phyloP scores from a whole-genome alignment of 2,329 filamentous ascomycete genomes.

The Apiospora aurea region DNA sequence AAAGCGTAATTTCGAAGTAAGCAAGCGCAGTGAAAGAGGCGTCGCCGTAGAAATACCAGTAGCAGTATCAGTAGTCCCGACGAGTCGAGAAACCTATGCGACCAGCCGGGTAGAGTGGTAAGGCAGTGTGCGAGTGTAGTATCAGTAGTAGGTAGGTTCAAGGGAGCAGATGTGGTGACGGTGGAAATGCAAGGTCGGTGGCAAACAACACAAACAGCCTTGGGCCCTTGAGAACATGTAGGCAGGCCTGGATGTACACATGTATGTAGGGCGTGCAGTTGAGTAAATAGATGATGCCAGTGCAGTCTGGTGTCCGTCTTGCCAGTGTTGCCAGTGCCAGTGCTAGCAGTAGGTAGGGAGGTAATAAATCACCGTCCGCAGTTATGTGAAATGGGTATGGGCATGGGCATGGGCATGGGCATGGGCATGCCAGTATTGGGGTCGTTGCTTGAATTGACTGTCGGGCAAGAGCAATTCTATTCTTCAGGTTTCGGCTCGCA shows the following conservation, averaged over 20 bases:
- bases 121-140: not conserved
- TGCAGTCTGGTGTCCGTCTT: not conserved
- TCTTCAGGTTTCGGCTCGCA: conserved; percentile 14
- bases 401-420: not conserved
- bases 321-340: not conserved
- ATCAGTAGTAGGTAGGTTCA: not conserved
- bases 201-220: not conserved
- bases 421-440: not conserved
- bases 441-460: not conserved
- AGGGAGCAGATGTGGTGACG: not conserved
- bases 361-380: not conserved
- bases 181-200: not conserved
- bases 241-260: not conserved
- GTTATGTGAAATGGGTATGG: not conserved
- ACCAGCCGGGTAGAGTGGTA: not conserved
- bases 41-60: not conserved
- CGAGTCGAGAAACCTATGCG: not conserved
- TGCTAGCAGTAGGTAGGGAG: not conserved
- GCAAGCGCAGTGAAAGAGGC: not conserved
- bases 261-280: not conserved
- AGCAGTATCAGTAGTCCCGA: not conserved
- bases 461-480: not conserved
- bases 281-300: not conserved
- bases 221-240: not conserved
- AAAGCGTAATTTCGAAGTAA: not conserved